These are phyloP conservation scores for Leccinum boreale DNA, from an alignment of 768 basidiomycete genomes.

Conservation along the genomic window DNA sequence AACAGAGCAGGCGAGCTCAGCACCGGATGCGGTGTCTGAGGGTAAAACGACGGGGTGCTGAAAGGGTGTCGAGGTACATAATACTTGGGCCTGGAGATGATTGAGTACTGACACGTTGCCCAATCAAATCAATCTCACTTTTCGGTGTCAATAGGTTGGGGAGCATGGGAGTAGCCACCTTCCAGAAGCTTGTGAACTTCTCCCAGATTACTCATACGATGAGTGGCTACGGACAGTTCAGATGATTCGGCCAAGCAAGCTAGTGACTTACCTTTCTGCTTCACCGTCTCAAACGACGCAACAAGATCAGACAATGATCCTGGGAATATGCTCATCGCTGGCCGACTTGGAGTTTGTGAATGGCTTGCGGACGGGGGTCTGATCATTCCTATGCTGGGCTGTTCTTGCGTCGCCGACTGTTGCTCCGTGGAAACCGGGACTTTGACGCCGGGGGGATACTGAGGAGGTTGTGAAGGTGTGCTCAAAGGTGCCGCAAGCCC, in stretches of 20 bases:
- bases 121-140: slow-evolving; percentile 59
- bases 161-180: slow-evolving; percentile 82
- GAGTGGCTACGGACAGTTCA: slow-evolving; percentile 47
- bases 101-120: slow-evolving; percentile 6
- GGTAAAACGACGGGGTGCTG: slow-evolving; percentile 91
- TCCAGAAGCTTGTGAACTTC: slow-evolving; percentile 93
- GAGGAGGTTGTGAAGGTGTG: slow-evolving; percentile 37
- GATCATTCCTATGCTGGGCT: slow-evolving; percentile 40
- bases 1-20: slow-evolving; percentile 84
- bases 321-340: slow-evolving; percentile 58
- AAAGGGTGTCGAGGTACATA: slow-evolving; percentile 93
- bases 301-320: slow-evolving; percentile 90
- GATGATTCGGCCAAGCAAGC: background rate
- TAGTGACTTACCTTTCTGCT: slow-evolving; percentile 80
- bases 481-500: slow-evolving; percentile 10
- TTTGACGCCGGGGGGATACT: slow-evolving; percentile 71
- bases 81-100: slow-evolving; percentile 79
- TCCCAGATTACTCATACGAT: slow-evolving; percentile 82
- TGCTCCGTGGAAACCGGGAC: slow-evolving; percentile 45
- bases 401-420: slow-evolving; percentile 27
- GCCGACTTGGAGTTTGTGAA: slow-evolving; percentile 39
- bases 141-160: slow-evolving; percentile 93
- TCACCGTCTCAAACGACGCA: slow-evolving; percentile 91
- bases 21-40: slow-evolving; percentile 79
- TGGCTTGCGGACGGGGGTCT: slow-evolving; percentile 53